Conservation (phyloP, 352 stramenopile genomes). For the Globisporangium nunn region DNA sequence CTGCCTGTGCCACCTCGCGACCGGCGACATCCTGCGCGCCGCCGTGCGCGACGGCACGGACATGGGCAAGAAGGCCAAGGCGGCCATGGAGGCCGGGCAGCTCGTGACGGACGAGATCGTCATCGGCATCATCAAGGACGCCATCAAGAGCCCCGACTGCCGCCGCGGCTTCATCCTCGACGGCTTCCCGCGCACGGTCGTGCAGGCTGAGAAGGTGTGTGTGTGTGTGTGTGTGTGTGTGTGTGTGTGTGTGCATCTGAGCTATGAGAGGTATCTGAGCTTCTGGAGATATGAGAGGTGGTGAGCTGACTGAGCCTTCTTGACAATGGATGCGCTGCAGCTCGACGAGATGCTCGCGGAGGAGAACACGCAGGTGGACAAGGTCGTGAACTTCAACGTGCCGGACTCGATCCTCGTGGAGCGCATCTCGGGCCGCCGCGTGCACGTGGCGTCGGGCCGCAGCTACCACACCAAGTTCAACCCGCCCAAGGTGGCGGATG, state of each 20-base stretch:
- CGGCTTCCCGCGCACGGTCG: constrained; percentile 97
- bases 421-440: constrained; percentile 94
- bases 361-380: constrained; percentile 83
- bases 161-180: constrained; percentile 99
- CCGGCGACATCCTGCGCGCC: constrained; percentile 98
- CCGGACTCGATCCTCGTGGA: constrained; percentile 94
- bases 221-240: constrained; percentile 30
- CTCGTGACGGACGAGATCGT: constrained; percentile 98
- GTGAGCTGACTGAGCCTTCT: neutral
- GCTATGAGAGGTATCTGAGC: neutral
- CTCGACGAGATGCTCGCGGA: constrained; percentile 95
- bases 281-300: neutral
- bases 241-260: neutral
- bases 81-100: constrained; percentile 95
- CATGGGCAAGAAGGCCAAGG: constrained; percentile 96
- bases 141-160: constrained; percentile 96
- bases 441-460: constrained; percentile 92
- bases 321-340: constrained; percentile 14
- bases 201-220: constrained; percentile 92
- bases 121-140: constrained; percentile 98
- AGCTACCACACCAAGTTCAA: constrained; percentile 98
- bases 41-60: constrained; percentile 95
- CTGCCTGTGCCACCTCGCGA: constrained; percentile 97
- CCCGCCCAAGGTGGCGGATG: constrained; percentile 86
- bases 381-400: constrained; percentile 94